Base-by-base conservation (phyloP, 306 rosid genomes). In the Spatholobus suberectus region DNA sequence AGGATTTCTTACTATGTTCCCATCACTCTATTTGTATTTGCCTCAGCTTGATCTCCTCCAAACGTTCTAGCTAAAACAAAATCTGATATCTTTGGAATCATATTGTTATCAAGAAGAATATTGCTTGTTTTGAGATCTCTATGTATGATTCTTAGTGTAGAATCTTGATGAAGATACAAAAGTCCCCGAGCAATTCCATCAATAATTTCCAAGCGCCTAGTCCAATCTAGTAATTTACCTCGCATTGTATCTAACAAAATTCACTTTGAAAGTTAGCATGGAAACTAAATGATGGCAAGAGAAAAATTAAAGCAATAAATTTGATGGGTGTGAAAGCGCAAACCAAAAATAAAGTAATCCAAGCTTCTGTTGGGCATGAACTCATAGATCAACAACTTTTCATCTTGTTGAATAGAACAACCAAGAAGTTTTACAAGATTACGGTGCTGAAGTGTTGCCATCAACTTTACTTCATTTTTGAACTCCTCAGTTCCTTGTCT, bases 381-480 rank as follows among this genome's bases (percentile, higher is more conserved):
- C 24, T 75, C 70, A 23, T 75, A 75, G 38, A 57, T 38, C 70
- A 75, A 14, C 1, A 75, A 0, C 55, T 57, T 75, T 57, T 75
- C 79, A 17, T 75, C 38, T 57, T 57, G 55, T 0, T 75, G 38
- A 75, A 75, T 57, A 14, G 69, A 57, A 23, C 70, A 75, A 13
- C 70, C 70, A 57, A 75, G 69, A 55, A 75, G 79, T 75, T 75
- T 75, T 14, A 57, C 69, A 75, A 75, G 79, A 37, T 57, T 75
- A 2, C 79, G 68, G 21, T 75, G 68, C 8, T 75, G 79, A 74
- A 74, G 78, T 15, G 24, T 74, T 23, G 68, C 79, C 79, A 74
- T 74, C 51, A 74, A 74, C 68, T 5, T 74, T 3, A 74, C 68
- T 74, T 74, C 79, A 20, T 37, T 74, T 37, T 74, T 74, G 68